These are phyloP conservation scores for Tolypocladium cylindrosporum DNA, from an alignment of 2,329 filamentous ascomycete genomes.

Conservation along the genomic window DNA sequence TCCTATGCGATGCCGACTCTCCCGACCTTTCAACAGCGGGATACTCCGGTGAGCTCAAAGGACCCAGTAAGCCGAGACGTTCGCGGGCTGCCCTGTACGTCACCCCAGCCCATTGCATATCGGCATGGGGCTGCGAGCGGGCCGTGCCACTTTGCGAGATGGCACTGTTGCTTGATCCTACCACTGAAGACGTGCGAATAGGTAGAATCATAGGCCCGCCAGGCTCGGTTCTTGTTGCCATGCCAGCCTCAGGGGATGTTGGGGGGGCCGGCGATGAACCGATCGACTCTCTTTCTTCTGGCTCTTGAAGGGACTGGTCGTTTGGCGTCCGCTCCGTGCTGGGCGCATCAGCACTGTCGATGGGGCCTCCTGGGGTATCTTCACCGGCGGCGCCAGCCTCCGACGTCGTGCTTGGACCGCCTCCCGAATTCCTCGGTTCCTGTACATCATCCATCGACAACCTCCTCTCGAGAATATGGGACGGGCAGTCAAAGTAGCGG, in stretches of 20 bases:
- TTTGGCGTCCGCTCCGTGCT: background rate
- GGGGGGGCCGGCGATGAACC: background rate
- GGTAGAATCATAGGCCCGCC: constrained; percentile 1
- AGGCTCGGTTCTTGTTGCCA: background rate
- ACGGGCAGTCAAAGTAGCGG: constrained; percentile 38
- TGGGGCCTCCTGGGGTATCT: background rate
- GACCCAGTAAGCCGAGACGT: background rate
- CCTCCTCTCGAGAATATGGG: constrained; percentile 30
- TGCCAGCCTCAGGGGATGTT: background rate
- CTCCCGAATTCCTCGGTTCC: constrained; percentile 3
- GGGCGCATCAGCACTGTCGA: background rate
- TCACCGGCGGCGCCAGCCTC: background rate
- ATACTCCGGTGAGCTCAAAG: no score
- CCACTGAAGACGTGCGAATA: constrained; percentile 8
- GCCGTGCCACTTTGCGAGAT: background rate
- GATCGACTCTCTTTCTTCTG: background rate
- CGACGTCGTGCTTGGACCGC: constrained; percentile 1
- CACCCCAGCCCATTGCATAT: background rate
- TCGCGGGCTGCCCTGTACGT: background rate
- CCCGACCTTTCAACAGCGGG: background rate
- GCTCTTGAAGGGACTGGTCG: background rate
- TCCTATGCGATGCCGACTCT: background rate
- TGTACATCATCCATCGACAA: constrained; percentile 15
- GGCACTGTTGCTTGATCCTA: background rate
- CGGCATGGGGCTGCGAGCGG: background rate